Percentiles rank a stretch among this genome's conserved stretches.
These are phyloP conservation scores for Paraurostyla sp. DNA, from an alignment of 73 alveolate species.

Conservation along the genomic window DNA sequence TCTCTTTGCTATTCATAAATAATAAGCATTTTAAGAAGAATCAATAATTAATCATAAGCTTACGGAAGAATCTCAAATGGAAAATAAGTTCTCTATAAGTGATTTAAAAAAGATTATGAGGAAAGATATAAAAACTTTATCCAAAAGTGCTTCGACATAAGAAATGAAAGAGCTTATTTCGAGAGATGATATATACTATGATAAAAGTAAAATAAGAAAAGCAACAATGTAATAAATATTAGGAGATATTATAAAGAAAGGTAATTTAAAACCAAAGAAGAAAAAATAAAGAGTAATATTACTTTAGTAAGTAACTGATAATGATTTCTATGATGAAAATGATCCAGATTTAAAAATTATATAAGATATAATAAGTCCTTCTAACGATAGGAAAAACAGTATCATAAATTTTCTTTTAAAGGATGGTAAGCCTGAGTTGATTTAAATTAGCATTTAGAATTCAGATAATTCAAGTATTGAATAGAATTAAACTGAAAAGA, in stretches of 20 bases:
- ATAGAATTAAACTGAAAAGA: not conserved
- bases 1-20: not conserved
- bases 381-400: slow-evolving; percentile 9
- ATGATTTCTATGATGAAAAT: slow-evolving; percentile 9
- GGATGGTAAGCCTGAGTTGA: not conserved
- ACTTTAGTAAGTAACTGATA: not conserved
- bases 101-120: slow-evolving; percentile 14
- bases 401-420: not conserved
- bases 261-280: not conserved
- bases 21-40: not conserved
- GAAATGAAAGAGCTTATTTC: not conserved
- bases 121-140: not conserved
- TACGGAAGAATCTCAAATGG: not conserved
- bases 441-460: not conserved
- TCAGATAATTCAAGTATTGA: not conserved
- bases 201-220: not conserved
- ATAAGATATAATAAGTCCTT: not conserved
- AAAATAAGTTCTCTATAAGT: not conserved
- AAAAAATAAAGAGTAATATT: not conserved
- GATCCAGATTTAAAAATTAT: slow-evolving; percentile 8
- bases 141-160: slow-evolving; percentile 22
- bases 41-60: not conserved
- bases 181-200: not conserved
- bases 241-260: not conserved
- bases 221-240: slow-evolving; percentile 1